Conservation (phyloP, 2,329 filamentous ascomycete genomes). For the Colletotrichum tropicicola region DNA sequence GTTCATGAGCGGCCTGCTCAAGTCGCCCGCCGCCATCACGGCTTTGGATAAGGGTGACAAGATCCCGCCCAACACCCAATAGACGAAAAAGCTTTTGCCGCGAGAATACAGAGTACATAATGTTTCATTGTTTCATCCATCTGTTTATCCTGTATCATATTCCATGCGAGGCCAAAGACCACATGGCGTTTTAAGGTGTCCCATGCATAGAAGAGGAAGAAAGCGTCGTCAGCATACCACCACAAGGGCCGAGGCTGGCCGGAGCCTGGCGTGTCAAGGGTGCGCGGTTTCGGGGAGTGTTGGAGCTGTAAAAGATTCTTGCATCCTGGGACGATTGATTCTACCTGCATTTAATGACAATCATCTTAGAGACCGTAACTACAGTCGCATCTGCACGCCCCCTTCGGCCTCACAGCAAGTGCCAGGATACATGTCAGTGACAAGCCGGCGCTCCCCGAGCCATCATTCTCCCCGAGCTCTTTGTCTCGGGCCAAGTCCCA, state of each 20-base stretch:
- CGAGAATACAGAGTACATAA: background rate
- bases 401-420: background rate
- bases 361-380: background rate
- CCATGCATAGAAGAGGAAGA: background rate
- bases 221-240: background rate
- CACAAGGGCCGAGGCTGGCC: constrained; percentile 27
- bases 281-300: background rate
- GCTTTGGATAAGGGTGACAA: constrained; percentile 28
- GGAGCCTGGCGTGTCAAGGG: constrained; percentile 12
- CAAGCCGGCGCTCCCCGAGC: background rate
- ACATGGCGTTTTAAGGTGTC: background rate
- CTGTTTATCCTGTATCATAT: background rate
- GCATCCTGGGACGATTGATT: background rate
- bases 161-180: background rate
- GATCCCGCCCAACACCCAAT: constrained; percentile 18
- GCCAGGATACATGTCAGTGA: too few species aligned
- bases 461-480: background rate
- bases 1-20: constrained; percentile 15
- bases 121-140: background rate
- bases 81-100: background rate
- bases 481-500: background rate
- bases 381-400: background rate
- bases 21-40: constrained; percentile 3
- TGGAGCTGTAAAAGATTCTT: background rate
- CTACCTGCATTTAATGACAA: background rate